Conservation (phyloP, 2,329 filamentous ascomycete species). For the Peltaster fructicola region DNA sequence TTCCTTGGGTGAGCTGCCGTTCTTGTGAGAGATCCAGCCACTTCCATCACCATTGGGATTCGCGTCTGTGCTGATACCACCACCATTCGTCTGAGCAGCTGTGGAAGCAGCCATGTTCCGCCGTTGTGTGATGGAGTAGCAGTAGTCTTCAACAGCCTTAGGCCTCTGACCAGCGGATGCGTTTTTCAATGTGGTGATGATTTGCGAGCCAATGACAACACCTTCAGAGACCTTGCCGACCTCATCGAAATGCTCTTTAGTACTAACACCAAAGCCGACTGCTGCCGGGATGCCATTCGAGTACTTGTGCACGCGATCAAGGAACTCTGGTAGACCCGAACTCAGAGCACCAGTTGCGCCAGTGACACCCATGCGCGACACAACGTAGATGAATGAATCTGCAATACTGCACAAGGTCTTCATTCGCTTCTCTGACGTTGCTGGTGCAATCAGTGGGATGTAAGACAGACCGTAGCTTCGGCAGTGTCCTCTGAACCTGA, state of each 20-base stretch:
- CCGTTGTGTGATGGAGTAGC: constrained; percentile 45
- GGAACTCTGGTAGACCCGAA: constrained; percentile 60
- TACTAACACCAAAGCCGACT: constrained; percentile 92
- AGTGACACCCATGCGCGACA: constrained; percentile 92
- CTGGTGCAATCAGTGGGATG: constrained; percentile 87
- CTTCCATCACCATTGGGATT: constrained; percentile 18
- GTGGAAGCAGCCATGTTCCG: constrained; percentile 9
- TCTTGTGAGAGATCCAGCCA: constrained; percentile 16
- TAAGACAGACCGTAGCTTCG: constrained; percentile 74
- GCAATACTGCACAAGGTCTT: constrained; percentile 89
- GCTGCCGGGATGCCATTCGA: constrained; percentile 81
- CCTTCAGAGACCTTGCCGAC: constrained; percentile 75
- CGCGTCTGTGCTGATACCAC: constrained; percentile 17
- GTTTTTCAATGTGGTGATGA: constrained; percentile 62
- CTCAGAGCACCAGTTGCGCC: constrained; percentile 74
- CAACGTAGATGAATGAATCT: constrained; percentile 97
- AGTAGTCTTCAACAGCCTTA: constrained; percentile 71
- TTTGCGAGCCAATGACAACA: constrained; percentile 92
- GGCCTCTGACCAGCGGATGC: constrained; percentile 48
- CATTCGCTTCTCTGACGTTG: constrained; percentile 86
- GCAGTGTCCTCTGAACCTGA: constrained; percentile 78
- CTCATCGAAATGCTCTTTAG: constrained; percentile 77
- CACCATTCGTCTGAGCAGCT: constrained; percentile 6
- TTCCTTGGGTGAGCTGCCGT: constrained; percentile 15
- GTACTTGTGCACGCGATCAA: constrained; percentile 77